phyloP scores from a whole-genome alignment of 2,329 filamentous ascomycete genomes.

The Cryphonectria parasitica region DNA sequence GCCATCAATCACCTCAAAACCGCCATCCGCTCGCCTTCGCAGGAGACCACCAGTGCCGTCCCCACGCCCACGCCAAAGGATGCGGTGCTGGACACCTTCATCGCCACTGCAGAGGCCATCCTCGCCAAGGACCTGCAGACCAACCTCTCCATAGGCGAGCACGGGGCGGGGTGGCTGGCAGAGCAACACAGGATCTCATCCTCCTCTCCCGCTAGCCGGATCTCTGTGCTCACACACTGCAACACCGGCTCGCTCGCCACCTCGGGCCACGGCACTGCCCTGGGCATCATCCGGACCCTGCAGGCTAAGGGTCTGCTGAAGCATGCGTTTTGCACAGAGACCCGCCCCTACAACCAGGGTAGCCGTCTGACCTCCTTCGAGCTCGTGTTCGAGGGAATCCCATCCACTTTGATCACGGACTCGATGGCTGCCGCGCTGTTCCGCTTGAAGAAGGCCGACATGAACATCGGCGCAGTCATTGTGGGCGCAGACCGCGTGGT shows the following conservation, averaged over 20 bases:
- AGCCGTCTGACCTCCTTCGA: conserved; percentile 94
- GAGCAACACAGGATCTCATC: conserved; percentile 52
- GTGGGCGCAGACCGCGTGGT: conserved; percentile 95
- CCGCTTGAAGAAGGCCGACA: conserved; percentile 59
- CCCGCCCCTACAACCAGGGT: conserved; percentile 96
- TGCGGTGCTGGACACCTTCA: conserved; percentile 70
- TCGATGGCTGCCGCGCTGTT: conserved; percentile 95
- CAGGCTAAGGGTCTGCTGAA: conserved; percentile 67
- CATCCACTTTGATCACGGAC: conserved; percentile 89
- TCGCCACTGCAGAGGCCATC: conserved; percentile 82
- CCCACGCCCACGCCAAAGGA: conserved; percentile 46
- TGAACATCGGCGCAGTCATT: conserved; percentile 82
- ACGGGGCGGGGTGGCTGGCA: conserved; percentile 83
- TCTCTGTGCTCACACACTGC: conserved; percentile 95
- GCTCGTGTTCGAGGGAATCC: conserved; percentile 90
- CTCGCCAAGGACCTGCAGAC: conserved; percentile 84
- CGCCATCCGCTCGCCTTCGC: conserved; percentile 57
- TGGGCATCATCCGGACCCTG: conserved; percentile 90
- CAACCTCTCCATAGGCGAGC: conserved; percentile 81
- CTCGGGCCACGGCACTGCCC: conserved; percentile 93
- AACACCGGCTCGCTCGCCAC: conserved; percentile 97
- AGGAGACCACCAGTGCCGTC: conserved; percentile 37
- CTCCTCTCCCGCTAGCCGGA: conserved; percentile 50
- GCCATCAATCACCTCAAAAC: conserved; percentile 80
- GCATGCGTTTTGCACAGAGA: conserved; percentile 96